Conservation (phyloP, 2,329 filamentous ascomycete species). For the Epichloe coenophiala region DNA sequence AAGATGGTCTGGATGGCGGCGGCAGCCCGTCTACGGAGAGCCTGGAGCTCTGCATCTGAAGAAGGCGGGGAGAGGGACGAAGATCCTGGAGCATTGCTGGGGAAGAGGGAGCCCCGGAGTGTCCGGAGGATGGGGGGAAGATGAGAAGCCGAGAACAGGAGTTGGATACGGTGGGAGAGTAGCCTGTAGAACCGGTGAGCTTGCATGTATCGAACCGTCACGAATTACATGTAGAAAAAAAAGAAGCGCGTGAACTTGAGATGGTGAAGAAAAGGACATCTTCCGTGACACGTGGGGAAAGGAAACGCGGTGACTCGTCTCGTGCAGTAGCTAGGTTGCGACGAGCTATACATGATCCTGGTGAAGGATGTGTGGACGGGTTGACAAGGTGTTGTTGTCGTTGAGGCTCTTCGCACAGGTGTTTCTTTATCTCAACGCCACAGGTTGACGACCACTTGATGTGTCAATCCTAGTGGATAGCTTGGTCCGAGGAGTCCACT, state of each 20-base stretch:
- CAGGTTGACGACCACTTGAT: not conserved
- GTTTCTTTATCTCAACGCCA: not conserved
- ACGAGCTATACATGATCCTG: not conserved
- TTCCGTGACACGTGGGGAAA: conserved; percentile 3
- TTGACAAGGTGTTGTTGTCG: too few species aligned
- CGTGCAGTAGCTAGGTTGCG: conserved; percentile 1
- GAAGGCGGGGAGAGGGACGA: conserved; percentile 46
- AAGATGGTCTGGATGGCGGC: conserved; percentile 38
- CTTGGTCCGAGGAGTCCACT: not conserved
- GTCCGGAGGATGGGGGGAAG: conserved; percentile 55
- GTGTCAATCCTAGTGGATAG: not conserved
- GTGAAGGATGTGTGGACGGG: not conserved
- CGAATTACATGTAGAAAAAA: not conserved
- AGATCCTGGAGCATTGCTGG: conserved; percentile 63
- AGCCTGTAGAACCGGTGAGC: conserved; percentile 30
- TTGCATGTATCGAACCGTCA: not conserved
- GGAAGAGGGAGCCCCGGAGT: conserved; percentile 69
- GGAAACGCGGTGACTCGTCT: not conserved
- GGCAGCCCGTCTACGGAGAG: conserved; percentile 55
- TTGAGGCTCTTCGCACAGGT: not conserved
- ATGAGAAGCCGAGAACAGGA: conserved; percentile 47
- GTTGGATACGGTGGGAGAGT: conserved; percentile 43
- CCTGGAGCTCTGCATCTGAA: conserved; percentile 42
- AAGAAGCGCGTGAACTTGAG: conserved; percentile 7
- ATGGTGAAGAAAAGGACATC: not conserved